Percentiles rank a stretch among this genome's conserved stretches.
These are phyloP conservation scores for Aaosphaeria pasadenensis DNA, from an alignment of 2,329 filamentous ascomycete genomes.

Conservation along the genomic window DNA sequence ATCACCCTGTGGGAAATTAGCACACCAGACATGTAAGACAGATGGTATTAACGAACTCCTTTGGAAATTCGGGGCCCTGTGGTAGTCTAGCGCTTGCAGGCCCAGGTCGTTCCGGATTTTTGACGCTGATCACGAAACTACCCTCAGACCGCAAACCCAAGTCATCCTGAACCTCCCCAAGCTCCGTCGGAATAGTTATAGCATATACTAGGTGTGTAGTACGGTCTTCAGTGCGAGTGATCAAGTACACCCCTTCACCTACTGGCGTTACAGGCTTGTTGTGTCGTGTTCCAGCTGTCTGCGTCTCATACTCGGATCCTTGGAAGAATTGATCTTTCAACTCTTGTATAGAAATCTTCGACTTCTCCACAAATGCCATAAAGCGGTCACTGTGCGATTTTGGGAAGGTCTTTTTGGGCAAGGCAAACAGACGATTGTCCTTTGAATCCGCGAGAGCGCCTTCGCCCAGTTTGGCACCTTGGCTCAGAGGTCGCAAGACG, in stretches of 20 bases:
- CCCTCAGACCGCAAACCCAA: conserved; percentile 70
- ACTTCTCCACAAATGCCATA: conserved; percentile 81
- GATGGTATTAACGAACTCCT: conserved; percentile 54
- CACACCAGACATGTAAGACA: background rate
- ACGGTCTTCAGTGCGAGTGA: conserved; percentile 65
- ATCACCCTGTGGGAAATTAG: conserved; percentile 51
- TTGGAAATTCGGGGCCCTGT: conserved; percentile 65
- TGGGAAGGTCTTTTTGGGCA: conserved; percentile 84
- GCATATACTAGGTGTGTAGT: conserved; percentile 78
- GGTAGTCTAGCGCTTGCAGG: conserved; percentile 63
- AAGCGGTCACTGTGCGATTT: conserved; percentile 66
- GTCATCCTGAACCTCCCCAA: conserved; percentile 71
- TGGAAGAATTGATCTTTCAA: conserved; percentile 71
- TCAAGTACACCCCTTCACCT: conserved; percentile 83
- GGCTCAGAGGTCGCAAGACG: conserved; percentile 69
- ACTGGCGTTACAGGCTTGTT: conserved; percentile 68
- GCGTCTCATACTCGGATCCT: conserved; percentile 68
- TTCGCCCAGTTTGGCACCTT: conserved; percentile 65
- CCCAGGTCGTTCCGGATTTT: conserved; percentile 71
- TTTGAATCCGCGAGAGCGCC: conserved; percentile 55
- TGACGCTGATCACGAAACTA: conserved; percentile 74
- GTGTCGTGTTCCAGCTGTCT: conserved; percentile 68
- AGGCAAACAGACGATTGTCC: conserved; percentile 68
- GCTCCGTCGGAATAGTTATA: conserved; percentile 67
- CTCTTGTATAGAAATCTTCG: conserved; percentile 60